Evolutionary conservation across 306 rosid species (phyloP).

Genomic region (Amphicarpaea edgeworthii): DNA sequence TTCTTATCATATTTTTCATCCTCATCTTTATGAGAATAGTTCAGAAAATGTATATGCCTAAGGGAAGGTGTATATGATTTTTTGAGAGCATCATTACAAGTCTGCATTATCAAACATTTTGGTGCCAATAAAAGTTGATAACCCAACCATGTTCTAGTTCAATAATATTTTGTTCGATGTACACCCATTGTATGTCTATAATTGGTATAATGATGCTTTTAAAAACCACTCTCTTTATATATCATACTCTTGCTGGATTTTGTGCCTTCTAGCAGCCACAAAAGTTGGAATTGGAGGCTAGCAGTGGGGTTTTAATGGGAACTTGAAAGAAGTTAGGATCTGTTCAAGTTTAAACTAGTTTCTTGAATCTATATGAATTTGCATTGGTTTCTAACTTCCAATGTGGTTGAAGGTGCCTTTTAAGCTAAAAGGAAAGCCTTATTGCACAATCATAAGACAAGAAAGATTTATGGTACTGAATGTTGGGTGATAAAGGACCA

Average conservation of each 20-base stretch:
- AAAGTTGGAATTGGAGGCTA: too few relatives aligned
- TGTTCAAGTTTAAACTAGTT: too few relatives aligned
- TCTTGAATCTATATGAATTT: background rate
- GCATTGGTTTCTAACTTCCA: background rate
- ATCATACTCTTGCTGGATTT: too few relatives aligned
- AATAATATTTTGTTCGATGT: background rate
- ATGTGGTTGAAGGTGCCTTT: background rate
- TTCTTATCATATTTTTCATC: background rate
- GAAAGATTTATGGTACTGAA: background rate
- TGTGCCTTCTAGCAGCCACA: too few relatives aligned
- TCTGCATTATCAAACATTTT: slow-evolving; percentile 3
- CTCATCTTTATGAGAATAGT: background rate
- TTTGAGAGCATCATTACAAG: background rate
- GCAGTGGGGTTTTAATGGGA: too few relatives aligned
- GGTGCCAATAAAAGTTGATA: slow-evolving; percentile 2
- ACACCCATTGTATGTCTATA: too few relatives aligned
- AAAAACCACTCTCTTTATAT: too few relatives aligned
- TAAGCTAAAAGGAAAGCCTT: background rate
- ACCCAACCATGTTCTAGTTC: slow-evolving; percentile 1
- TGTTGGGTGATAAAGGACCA: background rate
- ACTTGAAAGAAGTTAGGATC: background rate
- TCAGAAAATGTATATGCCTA: too few relatives aligned
- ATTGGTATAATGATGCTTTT: too few relatives aligned
- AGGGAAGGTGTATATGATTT: background rate
- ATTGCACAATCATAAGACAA: background rate